Base-by-base conservation (phyloP, 2,329 filamentous ascomycete genomes). In the Penicillium freii region DNA sequence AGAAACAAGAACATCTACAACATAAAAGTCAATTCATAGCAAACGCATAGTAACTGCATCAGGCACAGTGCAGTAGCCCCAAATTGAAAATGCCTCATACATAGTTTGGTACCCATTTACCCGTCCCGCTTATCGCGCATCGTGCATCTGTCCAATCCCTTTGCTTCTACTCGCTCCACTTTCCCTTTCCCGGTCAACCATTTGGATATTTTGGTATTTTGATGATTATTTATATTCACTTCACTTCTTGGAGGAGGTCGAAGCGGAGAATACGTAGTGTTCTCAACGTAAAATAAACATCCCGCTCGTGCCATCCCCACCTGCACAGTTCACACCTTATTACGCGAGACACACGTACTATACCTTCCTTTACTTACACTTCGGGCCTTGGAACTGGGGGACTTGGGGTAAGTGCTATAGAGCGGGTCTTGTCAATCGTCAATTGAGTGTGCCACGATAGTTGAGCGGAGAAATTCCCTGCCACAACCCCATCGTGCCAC, bases 241-340 rank as follows among this genome's bases (percentile, higher is more conserved):
- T 44, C 25, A 51, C 5, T 44, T 23, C 21, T 29, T n/a, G 42
- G 47, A 27, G 36, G 27, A 17, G 19, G n/a, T 15, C 15, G 1
- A 27, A 5, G 10, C 1, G 29, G 10, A 42, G 21, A 15, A 42
- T 9, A 25, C 39, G 7, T 25, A 33, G 11, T 34, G 15, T 34
- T 34, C 13, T 3, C 8, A 17, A 6, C 1, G 17, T 21, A 2
- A 33, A 46, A 31, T 46, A 21, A 46, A 47, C 13, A 56, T 56
- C 54, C 49, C 49, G 54, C 54, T 47, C 49, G 54, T 58, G 56
- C 46, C 40, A 56, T 50, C 13, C 27, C 42, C 48, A 53, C 56
- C 40, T 54, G 56, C 56, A 58, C 56, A 56, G 56, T 46, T 58
- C 56, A 56, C 56, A 58, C 52, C 40, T 58, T 58, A 58, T 58